These are phyloP conservation scores for Acacia concinna DNA, from an alignment of 331 rosid species.

Conservation along the genomic window DNA sequence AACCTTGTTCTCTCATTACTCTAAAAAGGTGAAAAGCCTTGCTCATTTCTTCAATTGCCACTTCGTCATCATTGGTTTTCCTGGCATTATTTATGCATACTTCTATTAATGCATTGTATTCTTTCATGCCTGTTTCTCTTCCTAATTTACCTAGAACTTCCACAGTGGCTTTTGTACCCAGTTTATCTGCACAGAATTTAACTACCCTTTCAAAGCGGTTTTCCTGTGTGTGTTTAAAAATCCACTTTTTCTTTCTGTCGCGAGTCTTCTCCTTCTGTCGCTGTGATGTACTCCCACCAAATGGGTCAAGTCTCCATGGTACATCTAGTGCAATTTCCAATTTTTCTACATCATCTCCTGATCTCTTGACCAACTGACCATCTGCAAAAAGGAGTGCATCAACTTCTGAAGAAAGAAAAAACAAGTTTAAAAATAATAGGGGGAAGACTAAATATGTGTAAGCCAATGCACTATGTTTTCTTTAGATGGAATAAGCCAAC, in stretches of 20 bases:
- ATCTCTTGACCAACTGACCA: slow-evolving; percentile 4
- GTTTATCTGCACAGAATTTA: slow-evolving; percentile 41
- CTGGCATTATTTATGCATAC: slow-evolving; percentile 61
- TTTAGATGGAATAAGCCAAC: background rate
- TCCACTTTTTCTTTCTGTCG: slow-evolving; percentile 64
- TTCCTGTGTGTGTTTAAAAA: slow-evolving; percentile 28
- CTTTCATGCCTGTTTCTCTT: slow-evolving; percentile 58
- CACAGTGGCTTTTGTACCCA: slow-evolving; percentile 50
- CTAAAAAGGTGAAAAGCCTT: slow-evolving; percentile 51
- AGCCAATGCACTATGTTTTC: background rate
- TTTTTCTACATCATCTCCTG: slow-evolving; percentile 28
- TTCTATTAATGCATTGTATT: slow-evolving; percentile 53
- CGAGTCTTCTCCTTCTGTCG: slow-evolving; percentile 51
- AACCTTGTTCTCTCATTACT: slow-evolving; percentile 64
- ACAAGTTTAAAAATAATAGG: background rate
- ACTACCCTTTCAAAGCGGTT: slow-evolving; percentile 45
- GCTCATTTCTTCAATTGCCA: slow-evolving; percentile 50
- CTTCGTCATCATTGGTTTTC: slow-evolving; percentile 44
- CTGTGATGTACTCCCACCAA: background rate
- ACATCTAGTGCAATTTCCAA: slow-evolving; percentile 23
- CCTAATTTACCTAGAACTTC: slow-evolving; percentile 58
- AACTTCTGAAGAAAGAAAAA: background rate
- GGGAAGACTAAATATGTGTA: background rate
- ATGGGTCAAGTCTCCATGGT: slow-evolving; percentile 38
- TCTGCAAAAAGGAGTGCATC: slow-evolving; percentile 35